A percentile compares a stretch with the other conserved stretches of the same genome.
phyloP scores from a whole-genome alignment of 1,284 basidiomycete genomes.

The Hemileia vastatrix region DNA sequence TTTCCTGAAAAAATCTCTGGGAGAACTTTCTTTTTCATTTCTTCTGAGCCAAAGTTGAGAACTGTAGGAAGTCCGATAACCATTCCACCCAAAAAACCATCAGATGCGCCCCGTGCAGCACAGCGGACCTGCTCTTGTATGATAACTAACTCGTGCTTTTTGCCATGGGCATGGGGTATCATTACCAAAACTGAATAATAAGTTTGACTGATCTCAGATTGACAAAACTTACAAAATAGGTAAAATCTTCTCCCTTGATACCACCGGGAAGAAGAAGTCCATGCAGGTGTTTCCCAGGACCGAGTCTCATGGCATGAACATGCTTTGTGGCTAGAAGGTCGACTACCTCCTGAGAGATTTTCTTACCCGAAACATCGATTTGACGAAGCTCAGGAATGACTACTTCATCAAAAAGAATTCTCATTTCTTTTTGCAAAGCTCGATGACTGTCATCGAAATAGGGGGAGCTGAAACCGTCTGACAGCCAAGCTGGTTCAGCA shows the following conservation, averaged over 20 bases:
- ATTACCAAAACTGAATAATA: too few relatives aligned
- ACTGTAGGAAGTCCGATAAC: slow-evolving; percentile 63
- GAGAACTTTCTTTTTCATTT: slow-evolving; percentile 65
- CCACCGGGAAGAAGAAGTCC: slow-evolving; percentile 72
- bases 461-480: slow-evolving; percentile 65
- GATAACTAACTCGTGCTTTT: slow-evolving; percentile 56
- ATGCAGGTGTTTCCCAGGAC: slow-evolving; percentile 66
- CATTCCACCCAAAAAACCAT: slow-evolving; percentile 64
- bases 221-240: slow-evolving; percentile 53
- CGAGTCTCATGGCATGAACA: slow-evolving; percentile 80
- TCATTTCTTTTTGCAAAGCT: slow-evolving; percentile 28
- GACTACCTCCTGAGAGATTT: slow-evolving; percentile 41
- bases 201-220: not conserved
- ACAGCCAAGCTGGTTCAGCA: slow-evolving; percentile 73
- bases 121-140: slow-evolving; percentile 72
- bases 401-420: slow-evolving; percentile 35
- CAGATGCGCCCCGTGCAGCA: slow-evolving; percentile 71
- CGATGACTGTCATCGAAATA: slow-evolving; percentile 62
- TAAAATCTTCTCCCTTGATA: slow-evolving; percentile 72
- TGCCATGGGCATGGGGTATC: not conserved
- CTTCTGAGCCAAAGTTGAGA: slow-evolving; percentile 70
- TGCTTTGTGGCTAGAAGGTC: slow-evolving; percentile 48
- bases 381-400: slow-evolving; percentile 35
- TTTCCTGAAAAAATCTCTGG: slow-evolving; percentile 69
- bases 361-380: slow-evolving; percentile 40